Base-by-base conservation (phyloP, 2,329 filamentous ascomycete genomes). In the Elsinoe batatas region DNA sequence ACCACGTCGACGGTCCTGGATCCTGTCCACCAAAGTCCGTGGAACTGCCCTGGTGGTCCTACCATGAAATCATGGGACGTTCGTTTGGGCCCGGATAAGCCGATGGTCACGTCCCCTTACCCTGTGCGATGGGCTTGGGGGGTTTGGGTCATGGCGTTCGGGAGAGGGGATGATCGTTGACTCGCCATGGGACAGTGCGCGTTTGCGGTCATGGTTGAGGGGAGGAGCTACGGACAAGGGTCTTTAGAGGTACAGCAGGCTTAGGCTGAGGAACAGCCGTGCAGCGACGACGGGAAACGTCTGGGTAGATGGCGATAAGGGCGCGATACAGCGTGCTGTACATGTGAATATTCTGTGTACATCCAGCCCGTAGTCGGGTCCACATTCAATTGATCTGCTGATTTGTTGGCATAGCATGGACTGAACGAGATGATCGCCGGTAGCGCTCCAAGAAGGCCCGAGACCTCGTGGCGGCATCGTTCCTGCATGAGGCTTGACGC, bases 101-200 rank as follows among this genome's bases (percentile, higher is more conserved):
- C 32, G 37, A 22, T 30, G 37, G 22, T 51, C 47, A 33, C 33
- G 47, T 51, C 47, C 47, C 47, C 47, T 51, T 51, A 51, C 47
- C 47, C 47, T 51, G 17, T 35, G n/a, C 30, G 30, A 32, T 32
- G 6, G 12, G 8, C 30, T 8, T 20, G 26, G n/a, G 47, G 33
- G 15, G 47, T 36, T 36, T 33, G 2, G 30, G 22, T 3, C 3
- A 22, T 22, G 26, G 43, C 30, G 43, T 17, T 7, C 30, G 17
- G 40, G 17, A 17, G 37, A n/a, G 37, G 8, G 42, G 20, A 46
- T 12, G 42, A 46, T 17, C 3, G 22, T 22, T 22, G 22, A 22
- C 22, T 22, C 22, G 22, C 22, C 3, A 22, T 3, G 22, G 22
- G 22, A 22, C 22, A 22, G 22, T 22, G 22, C 22, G 22, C 22